These are phyloP conservation scores for Phaffia rhodozyma DNA, from an alignment of 1,284 basidiomycete species.

Conservation along the genomic window DNA sequence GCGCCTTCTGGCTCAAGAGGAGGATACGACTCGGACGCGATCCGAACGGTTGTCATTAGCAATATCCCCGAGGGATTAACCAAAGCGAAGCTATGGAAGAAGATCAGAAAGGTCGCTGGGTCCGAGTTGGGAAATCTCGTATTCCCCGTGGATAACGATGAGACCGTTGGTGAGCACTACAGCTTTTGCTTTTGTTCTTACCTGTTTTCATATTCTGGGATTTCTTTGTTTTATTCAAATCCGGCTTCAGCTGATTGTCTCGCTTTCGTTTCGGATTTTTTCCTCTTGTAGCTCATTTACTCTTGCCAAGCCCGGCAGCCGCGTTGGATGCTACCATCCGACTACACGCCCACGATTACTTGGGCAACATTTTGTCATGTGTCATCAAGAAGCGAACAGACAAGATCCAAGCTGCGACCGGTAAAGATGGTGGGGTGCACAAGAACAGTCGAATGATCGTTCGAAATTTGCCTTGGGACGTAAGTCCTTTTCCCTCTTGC, in stretches of 20 bases:
- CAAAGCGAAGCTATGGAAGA: constrained; percentile 74
- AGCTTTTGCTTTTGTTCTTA: constrained; percentile 1
- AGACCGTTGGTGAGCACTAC: constrained; percentile 35
- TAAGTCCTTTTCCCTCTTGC: constrained; percentile 23
- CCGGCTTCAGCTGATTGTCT: constrained; percentile 7
- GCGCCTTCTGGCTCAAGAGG: constrained; percentile 3
- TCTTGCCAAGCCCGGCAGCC: constrained; percentile 59
- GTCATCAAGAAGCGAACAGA: constrained; percentile 81
- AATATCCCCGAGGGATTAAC: constrained; percentile 58
- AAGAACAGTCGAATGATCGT: constrained; percentile 75
- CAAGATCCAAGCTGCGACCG: constrained; percentile 43
- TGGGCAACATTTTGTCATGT: constrained; percentile 74
- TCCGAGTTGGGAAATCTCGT: constrained; percentile 46
- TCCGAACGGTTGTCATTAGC: constrained; percentile 65
- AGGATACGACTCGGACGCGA: constrained; percentile 53
- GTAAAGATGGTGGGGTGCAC: constrained; percentile 32
- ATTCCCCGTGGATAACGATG: constrained; percentile 48
- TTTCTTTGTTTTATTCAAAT: constrained; percentile 20
- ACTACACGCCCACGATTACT: constrained; percentile 88
- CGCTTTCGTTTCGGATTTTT: background rate
- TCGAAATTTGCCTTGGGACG: constrained; percentile 70
- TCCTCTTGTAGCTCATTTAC: constrained; percentile 49
- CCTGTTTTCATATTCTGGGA: constrained; percentile 4
- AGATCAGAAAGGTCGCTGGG: constrained; percentile 59
- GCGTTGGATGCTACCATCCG: constrained; percentile 65